Conservation (phyloP, 2,329 filamentous ascomycete species). For the Aspergillus sp. region DNA sequence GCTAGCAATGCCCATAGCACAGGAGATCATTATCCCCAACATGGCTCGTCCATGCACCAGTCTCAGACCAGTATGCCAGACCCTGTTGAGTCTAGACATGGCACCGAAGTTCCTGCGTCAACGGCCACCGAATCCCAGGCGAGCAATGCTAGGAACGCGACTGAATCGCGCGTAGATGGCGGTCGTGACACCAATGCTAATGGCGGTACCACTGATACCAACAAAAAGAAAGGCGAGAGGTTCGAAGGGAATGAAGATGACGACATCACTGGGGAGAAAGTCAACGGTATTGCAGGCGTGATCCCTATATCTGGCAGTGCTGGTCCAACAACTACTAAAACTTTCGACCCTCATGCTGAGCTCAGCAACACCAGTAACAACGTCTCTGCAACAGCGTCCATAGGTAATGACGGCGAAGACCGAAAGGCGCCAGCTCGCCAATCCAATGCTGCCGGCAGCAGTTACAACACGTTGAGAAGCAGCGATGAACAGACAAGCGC, state of each 20-base stretch:
- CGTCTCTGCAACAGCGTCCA: neutral
- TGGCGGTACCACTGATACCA: neutral
- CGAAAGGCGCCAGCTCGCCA: neutral
- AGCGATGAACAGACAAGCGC: neutral
- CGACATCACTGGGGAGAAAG: neutral
- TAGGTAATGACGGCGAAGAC: neutral
- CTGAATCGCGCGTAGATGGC: neutral
- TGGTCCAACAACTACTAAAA: slow-evolving; percentile 3
- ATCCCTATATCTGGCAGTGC: slow-evolving; percentile 6
- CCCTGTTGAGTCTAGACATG: neutral
- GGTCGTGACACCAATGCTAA: neutral
- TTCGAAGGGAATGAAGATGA: neutral
- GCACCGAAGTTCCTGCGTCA: neutral
- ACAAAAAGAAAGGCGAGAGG: neutral
- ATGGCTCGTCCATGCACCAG: neutral
- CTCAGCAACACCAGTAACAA: neutral
- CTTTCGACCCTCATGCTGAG: slow-evolving; percentile 2
- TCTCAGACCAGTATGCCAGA: neutral
- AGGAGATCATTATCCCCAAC: neutral
- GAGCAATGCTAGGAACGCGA: neutral
- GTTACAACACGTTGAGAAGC: neutral
- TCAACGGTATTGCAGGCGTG: slow-evolving; percentile 5
- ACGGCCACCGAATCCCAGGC: neutral
- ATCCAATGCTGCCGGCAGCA: neutral
- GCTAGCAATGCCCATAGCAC: neutral